Evolutionary conservation across 2,329 filamentous ascomycete species (phyloP), one percentile per base, ranked within the genome.

Genomic region (Alternaria sp.): DNA sequence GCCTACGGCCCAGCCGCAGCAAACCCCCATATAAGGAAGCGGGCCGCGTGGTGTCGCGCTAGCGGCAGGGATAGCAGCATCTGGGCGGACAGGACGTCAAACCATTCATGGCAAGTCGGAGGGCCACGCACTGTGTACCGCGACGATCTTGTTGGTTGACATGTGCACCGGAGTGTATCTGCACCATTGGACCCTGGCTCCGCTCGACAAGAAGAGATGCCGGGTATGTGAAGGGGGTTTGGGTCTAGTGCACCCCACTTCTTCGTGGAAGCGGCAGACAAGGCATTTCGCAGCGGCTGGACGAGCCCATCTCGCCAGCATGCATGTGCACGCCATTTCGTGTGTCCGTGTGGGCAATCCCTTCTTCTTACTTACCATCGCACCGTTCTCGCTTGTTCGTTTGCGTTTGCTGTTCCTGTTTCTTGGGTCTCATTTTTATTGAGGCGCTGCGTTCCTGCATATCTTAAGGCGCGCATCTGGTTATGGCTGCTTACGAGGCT

Each of bases 401-500:
- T 51, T 21, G 30, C 55, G 15, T 32, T 47, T 62, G 17, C 40
- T 32, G 19, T 46, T 36, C 43, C 19, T 60, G 43, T 47, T 40
- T 21, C 30, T 50, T 46, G 23, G 32, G n/a, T 40, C 28, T n/a
- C 40, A 36, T 57, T 23, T 45, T 55, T 54, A 56, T 56, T 62
- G 63, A 67, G 62, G 62, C 59, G 52, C 62, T 61, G 51, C 61
- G 45, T 60, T 57, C 59, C 46, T 65, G 63, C 61, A 69, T 57
- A 58, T 43, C 32, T 36, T n/a, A 36, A 23, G 51, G 40, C 32
- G 54, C 59, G 57, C 52, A 17, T 49, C 58, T 45, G 58, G 61
- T 54, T 45, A 70, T 72, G 65, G 64, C 69, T 63, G 65, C 65
- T 43, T 67, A 67, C 49, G 53, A 72, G 36, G 66, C 54, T 26